Evolutionary conservation across 2,329 filamentous ascomycete genomes (phyloP).

Genomic region (Colletotrichum sp.): DNA sequence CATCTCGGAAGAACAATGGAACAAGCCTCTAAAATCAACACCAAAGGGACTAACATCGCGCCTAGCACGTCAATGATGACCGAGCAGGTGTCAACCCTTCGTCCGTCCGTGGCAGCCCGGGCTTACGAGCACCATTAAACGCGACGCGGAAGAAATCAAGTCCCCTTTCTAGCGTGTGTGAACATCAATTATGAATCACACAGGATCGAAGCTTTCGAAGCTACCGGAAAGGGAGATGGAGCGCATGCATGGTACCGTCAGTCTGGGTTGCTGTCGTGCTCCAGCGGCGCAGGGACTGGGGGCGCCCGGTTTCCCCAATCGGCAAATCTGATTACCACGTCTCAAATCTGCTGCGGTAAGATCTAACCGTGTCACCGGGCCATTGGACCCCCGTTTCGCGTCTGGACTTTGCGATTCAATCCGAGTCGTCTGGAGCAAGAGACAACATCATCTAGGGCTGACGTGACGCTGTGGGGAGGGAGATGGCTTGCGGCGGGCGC

Average conservation of each 20-base stretch:
- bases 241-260: not conserved
- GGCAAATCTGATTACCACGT: not conserved
- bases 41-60: not conserved
- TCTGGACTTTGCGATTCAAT: not conserved
- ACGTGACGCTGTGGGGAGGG: not conserved
- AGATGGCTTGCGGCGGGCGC: constrained; percentile 4
- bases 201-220: not conserved
- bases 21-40: not conserved
- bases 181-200: constrained; percentile 11
- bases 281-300: not conserved
- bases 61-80: constrained; percentile 4
- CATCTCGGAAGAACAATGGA: not conserved
- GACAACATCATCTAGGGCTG: not conserved
- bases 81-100: not conserved
- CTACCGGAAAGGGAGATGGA: not conserved
- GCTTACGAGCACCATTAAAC: not conserved
- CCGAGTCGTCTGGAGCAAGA: not conserved
- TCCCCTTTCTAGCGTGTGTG: not conserved
- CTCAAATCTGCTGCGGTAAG: not conserved
- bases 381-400: not conserved
- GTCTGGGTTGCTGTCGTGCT: not conserved
- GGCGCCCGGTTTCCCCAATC: not conserved
- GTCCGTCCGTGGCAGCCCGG: not conserved
- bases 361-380: constrained; percentile 1
- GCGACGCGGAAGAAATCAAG: not conserved